Percentiles rank a stretch among this genome's conserved stretches.
Conservation (phyloP, 768 basidiomycete genomes). For the Phylloporus sp. region DNA sequence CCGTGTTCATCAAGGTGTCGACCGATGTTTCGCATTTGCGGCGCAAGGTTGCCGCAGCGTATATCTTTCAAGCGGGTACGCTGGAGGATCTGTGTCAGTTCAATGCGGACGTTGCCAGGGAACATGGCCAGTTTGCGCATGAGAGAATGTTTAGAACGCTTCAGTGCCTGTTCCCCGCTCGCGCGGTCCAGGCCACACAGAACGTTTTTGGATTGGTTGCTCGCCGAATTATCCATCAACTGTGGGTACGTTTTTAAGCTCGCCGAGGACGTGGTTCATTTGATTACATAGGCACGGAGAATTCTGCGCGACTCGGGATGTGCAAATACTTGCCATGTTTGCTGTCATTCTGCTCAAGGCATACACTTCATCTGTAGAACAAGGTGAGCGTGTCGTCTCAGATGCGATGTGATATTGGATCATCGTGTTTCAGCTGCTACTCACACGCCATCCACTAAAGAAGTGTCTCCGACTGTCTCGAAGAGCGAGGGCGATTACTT, state of each 20-base stretch:
- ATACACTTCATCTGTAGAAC: slow-evolving; percentile 7
- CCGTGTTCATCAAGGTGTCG: slow-evolving; percentile 52
- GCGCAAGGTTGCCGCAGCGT: slow-evolving; percentile 57
- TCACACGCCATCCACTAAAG: slow-evolving; percentile 18
- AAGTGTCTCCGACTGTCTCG: slow-evolving; percentile 14
- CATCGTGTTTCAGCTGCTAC: not conserved
- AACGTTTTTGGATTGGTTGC: slow-evolving; percentile 20
- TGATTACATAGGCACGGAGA: slow-evolving; percentile 37
- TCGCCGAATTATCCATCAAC: slow-evolving; percentile 39
- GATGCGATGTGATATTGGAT: not conserved
- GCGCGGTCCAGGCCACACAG: slow-evolving; percentile 20
- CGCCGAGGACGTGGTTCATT: not conserved
- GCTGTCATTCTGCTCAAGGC: slow-evolving; percentile 61
- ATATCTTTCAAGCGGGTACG: slow-evolving; percentile 45
- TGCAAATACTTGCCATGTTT: slow-evolving; percentile 81
- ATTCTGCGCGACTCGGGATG: slow-evolving; percentile 49
- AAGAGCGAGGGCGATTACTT: slow-evolving; percentile 53
- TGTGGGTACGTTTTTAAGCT: slow-evolving; percentile 39
- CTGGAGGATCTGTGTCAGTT: slow-evolving; percentile 47
- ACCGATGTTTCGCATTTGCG: slow-evolving; percentile 42
- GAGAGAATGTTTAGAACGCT: slow-evolving; percentile 63
- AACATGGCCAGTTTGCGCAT: slow-evolving; percentile 60
- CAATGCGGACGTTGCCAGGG: slow-evolving; percentile 58
- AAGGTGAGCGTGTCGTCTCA: slow-evolving; percentile 8
- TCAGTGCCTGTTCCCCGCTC: slow-evolving; percentile 40